Evolutionary conservation across 2,329 filamentous ascomycete genomes (phyloP), one percentile per base, ranked within the genome.

Genomic region (Thyridium curvatum): DNA sequence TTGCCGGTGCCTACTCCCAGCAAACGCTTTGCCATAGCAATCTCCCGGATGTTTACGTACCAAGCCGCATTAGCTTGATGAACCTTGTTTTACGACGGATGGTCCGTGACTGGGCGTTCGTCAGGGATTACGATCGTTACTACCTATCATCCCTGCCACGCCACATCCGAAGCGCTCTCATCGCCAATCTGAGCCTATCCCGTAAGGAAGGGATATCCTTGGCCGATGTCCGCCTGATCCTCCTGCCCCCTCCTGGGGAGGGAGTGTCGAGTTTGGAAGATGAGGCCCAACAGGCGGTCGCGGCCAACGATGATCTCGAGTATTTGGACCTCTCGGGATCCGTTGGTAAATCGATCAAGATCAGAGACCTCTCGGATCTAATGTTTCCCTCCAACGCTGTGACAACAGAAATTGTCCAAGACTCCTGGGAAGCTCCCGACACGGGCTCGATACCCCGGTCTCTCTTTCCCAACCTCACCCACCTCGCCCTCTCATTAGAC

Each of bases 381-480:
- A 56, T 82, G 4, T 74, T 68, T 41, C 68, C 66, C n/a, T 32
- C 52, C n/a, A 36, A 17, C 14, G 18, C 32, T 26, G 12, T 28
- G n/a, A 17, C 7, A 12, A 3, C 15, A 32, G 8, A 14, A 21
- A 3, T 21, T 17, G 12, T 64, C 7, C 62, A 69, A 35, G 74
- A 79, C 3, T 74, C 72, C 0, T 79, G 75, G 75, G 75, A 79
- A 33, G 53, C 58, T 2, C 58, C 58, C 18, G 61, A 64, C 13
- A 48, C 49, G 3, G 34, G 46, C 2, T 52, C 49, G 30, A 53
- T 58, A 18, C 59, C 62, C 2, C 59, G 52, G 18, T 52, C 55
- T 10, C 54, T 79, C 14, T 56, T 82, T 31, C 75, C 77, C 9
- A 72, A 72, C 42, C 61, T 82, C 12, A 80, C 77, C 0, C 76